Percentiles rank a stretch among this genome's conserved stretches.
These are phyloP conservation scores for Melanopsichium pennsylvanicum DNA, from an alignment of 1,284 basidiomycete species.

Conservation along the genomic window DNA sequence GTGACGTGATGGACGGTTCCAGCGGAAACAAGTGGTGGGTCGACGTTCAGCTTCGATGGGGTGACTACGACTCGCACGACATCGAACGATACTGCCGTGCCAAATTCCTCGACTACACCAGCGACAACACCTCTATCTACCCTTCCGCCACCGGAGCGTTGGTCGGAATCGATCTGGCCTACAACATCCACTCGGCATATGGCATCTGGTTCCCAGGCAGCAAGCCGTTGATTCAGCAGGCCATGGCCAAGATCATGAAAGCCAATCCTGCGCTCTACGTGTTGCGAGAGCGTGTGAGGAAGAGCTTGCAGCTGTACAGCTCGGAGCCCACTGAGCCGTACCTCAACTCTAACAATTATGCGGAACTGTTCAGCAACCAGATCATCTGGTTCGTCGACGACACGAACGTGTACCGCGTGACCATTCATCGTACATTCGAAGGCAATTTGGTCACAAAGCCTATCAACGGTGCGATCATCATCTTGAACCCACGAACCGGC, in stretches of 20 bases:
- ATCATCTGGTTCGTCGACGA: conserved; percentile 99
- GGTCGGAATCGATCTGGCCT: conserved; percentile 97
- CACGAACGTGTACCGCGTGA: conserved; percentile 99
- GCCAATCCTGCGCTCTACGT: conserved; percentile 98
- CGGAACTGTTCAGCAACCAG: conserved; percentile 98
- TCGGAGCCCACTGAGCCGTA: conserved; percentile 99
- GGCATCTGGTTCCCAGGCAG: conserved; percentile 99
- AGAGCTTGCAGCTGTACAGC: conserved; percentile 96
- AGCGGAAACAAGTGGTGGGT: conserved; percentile 99
- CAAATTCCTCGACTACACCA: conserved; percentile 93
- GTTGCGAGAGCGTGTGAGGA: conserved; percentile 95
- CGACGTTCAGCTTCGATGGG: conserved; percentile 95
- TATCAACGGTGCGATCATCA: conserved; percentile 99
- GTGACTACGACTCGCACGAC: conserved; percentile 94
- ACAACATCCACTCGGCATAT: conserved; percentile 98
- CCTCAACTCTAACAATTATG: conserved; percentile 94
- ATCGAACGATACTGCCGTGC: conserved; percentile 85
- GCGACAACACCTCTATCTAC: conserved; percentile 85
- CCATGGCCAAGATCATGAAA: conserved; percentile 99
- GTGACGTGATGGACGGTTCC: conserved; percentile 94
- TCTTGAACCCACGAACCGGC: conserved; percentile 98
- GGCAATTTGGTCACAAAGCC: conserved; percentile 99
- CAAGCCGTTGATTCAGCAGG: conserved; percentile 97
- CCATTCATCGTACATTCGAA: conserved; percentile 99
- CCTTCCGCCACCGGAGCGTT: conserved; percentile 97